Percentiles rank a stretch among this genome's conserved stretches.
Evolutionary conservation across 306 rosid genomes (phyloP).

Genomic region (Fragaria ananassa): DNA sequence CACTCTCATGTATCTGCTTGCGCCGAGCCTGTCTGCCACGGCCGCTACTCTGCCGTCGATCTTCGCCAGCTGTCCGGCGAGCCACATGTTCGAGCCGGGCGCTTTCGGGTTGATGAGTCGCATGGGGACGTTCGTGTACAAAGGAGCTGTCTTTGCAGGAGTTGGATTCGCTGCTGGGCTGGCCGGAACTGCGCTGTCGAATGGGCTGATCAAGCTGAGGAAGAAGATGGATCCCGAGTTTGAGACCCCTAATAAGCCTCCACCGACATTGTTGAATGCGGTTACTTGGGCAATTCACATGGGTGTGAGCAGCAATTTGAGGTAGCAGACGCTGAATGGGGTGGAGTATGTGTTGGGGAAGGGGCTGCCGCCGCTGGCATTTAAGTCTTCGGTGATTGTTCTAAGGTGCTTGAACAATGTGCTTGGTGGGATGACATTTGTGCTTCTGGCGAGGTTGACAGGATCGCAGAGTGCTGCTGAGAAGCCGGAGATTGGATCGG

Average conservation of each 20-base stretch:
- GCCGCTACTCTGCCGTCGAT: conserved; percentile 53
- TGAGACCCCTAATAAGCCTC: conserved; percentile 83
- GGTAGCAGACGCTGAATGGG: conserved; percentile 89
- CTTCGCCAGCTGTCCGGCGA: conserved; percentile 66
- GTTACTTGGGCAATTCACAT: conserved; percentile 87
- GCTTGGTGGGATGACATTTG: conserved; percentile 87
- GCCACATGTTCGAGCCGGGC: conserved; percentile 97
- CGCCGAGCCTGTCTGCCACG: conserved; percentile 60
- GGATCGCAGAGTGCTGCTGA: conserved; percentile 64
- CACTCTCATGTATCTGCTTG: conserved; percentile 86
- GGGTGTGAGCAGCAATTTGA: conserved; percentile 81
- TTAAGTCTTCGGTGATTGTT: conserved; percentile 79
- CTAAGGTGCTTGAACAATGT: conserved; percentile 76
- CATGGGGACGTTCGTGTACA: conserved; percentile 70
- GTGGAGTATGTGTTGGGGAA: conserved; percentile 65
- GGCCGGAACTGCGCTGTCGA: conserved; percentile 71
- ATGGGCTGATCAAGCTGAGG: conserved; percentile 72
- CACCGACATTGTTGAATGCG: conserved; percentile 75
- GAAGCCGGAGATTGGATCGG: conserved; percentile 37
- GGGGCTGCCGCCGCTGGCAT: conserved; percentile 59
- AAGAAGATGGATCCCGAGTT: conserved; percentile 85
- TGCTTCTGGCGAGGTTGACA: conserved; percentile 73
- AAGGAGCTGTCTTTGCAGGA: conserved; percentile 66
- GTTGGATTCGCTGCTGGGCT: conserved; percentile 88
- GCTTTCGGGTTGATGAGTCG: conserved; percentile 45